Evolutionary conservation across 371 early-diverging fungal genomes (phyloP).

Genomic region (Globomyces sp.): DNA sequence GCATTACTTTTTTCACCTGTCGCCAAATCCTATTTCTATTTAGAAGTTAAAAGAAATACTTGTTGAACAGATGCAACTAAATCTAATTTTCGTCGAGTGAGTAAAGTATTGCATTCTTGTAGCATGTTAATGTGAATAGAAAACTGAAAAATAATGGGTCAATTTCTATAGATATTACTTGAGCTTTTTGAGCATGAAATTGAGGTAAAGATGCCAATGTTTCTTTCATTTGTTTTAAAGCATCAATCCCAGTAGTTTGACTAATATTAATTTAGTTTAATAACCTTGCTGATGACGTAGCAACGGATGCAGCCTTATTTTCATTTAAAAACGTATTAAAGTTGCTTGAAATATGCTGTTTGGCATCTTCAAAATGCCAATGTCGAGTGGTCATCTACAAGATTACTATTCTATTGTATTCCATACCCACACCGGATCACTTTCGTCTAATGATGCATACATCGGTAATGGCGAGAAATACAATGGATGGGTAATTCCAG

Average conservation of each 20-base stretch:
- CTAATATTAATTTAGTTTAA: conserved; percentile 10
- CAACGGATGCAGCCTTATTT: conserved; percentile 57
- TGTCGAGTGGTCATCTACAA: conserved; percentile 50
- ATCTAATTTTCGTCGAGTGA: conserved; percentile 69
- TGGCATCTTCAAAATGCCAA: conserved; percentile 90
- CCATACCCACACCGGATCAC: conserved; percentile 43
- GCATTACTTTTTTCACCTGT: conserved; percentile 87
- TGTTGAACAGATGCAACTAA: conserved; percentile 78
- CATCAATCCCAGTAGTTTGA: conserved; percentile 39
- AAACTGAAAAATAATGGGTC: conserved; percentile 50
- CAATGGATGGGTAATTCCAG: conserved; percentile 3
- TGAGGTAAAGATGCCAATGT: conserved; percentile 87
- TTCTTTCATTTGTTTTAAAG: conserved; percentile 83
- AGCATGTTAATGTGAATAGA: conserved; percentile 91
- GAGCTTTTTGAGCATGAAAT: conserved; percentile 86
- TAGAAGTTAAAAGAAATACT: conserved; percentile 7
- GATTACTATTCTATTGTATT: conserved; percentile 38
- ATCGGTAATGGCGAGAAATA: conserved; percentile 11
- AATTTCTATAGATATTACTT: conserved; percentile 41
- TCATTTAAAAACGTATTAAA: conserved; percentile 76
- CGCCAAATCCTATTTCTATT: conserved; percentile 61
- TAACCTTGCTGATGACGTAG: conserved; percentile 31
- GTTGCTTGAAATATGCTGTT: conserved; percentile 71
- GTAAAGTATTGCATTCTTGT: conserved; percentile 79
- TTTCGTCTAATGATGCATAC: conserved; percentile 32